Base-by-base conservation (phyloP, 2,329 filamentous ascomycete genomes). In the Zasmidium cellare region DNA sequence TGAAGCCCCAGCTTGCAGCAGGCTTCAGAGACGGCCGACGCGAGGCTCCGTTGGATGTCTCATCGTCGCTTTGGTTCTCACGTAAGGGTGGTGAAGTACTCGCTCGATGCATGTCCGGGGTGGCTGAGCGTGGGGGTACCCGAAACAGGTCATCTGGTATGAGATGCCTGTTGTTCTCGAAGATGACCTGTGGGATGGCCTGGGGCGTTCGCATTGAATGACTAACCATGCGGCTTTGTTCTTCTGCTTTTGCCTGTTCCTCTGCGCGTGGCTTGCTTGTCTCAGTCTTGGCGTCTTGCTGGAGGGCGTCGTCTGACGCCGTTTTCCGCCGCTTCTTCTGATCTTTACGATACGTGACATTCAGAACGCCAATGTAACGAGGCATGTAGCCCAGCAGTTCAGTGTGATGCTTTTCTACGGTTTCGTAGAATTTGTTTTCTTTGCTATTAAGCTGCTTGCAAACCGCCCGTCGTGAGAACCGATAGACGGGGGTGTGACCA, bases 351-450 rank as follows among this genome's bases (percentile, higher is more conserved):
- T 96, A 97, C 0, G 92, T 97, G 19, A 97, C 93, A 73, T 97
- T 97, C 51, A 99, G 78, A 45, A 99, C 94, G 62, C 94, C 94
- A 68, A 99, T 97, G 69, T 99, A 97, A 71, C 92, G 91, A 64
- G 94, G 94, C 63, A 99, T 81, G 72, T 97, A 99, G 45, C 89
- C 86, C 59, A 99, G 79, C 69, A 99, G 82, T 71, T 96, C 89
- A 63, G 92, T 90, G 75, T 99, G 93, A 65, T 91, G 86, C 69
- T 86, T 87, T 78, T 99, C 94, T 68, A 97, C 91, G 55, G 88
- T 94, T 76, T 99, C 94, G 75, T 99, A 99, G 72, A 99, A 99
- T 76, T 96, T 91, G 75, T 99, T 99, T 73, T 99, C 94, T 69
- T 93, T 85, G 73, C 96, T 99, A 75, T 96, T 99, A 70, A 99